Evolutionary conservation across 345 rosid genomes (phyloP), one percentile per base, ranked within the genome.

Genomic region (Pistacia integerrima): DNA sequence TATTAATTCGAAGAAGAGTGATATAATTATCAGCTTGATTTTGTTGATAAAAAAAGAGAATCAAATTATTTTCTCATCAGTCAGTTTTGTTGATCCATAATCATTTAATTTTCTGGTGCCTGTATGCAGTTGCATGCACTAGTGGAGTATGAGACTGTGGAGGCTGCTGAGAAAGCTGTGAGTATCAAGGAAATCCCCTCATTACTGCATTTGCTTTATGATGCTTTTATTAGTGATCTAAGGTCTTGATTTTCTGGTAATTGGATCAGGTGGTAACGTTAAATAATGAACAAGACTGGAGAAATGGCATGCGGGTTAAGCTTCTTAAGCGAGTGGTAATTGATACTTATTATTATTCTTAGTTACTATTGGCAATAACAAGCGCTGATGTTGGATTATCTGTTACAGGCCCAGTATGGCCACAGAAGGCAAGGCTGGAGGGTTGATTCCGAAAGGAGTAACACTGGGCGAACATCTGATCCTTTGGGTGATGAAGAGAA

Each of bases 121-220:
- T 48, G 77, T 36, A 35, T 87, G 78, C 78, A 95, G 99, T 76
- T 92, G 64, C 92, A 92, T 81, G 98, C 98, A 52, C 76, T 95
- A 18, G 98, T 93, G 81, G 98, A 93, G 83, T 95, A 87, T 74
- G 93, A 89, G 75, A 85, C 91, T 3, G 88, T 85, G 51, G 97
- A 95, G 79, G 90, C 94, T 81, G 93, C 98, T 69, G 98, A 93
- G 80, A 92, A 86, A 84, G 97, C 99, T 73, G 99, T 95, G 83
- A 89, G 94, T 83, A 30, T 67, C 11, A 22, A 70, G 36, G 59
- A 56, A 18, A 49, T 54, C n/a, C 74, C 33, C 66, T 30, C 55
- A 44, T 72, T 17, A 35, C 61, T 38, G 33, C 13, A 9, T 66
- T n/a, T 79, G 22, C 41, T 52, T 69, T 73, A 17, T 57, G 49